Percentiles rank a stretch among this genome's conserved stretches.
Evolutionary conservation across 331 rosid species (phyloP).

Genomic region (Stylosanthes scabra): DNA sequence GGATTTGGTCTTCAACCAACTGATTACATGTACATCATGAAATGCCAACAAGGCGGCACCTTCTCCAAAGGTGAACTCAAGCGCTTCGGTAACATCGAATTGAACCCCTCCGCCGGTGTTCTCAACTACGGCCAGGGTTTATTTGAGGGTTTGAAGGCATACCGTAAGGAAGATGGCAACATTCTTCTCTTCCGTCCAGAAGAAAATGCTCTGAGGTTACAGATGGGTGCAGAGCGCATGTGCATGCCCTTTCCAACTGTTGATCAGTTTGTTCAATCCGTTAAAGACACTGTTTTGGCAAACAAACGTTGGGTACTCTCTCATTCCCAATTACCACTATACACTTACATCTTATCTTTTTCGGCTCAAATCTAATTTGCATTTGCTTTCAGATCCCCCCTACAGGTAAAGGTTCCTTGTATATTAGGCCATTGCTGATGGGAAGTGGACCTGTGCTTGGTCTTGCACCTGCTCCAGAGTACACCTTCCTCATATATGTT

Average conservation of each 20-base stretch:
- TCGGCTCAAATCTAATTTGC: constrained; percentile 1
- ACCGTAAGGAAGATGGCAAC: constrained; percentile 73
- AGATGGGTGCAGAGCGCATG: constrained; percentile 91
- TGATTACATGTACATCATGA: constrained; percentile 89
- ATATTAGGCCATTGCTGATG: constrained; percentile 94
- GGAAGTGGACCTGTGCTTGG: constrained; percentile 99
- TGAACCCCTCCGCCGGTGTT: constrained; percentile 91
- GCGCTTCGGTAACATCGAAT: constrained; percentile 91
- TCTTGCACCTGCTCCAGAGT: constrained; percentile 98
- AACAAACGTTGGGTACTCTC: constrained; percentile 87
- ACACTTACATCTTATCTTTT: too few species aligned
- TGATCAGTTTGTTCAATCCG: constrained; percentile 90
- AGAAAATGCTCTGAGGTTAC: constrained; percentile 89
- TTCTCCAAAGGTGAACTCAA: constrained; percentile 81
- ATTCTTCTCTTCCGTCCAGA: constrained; percentile 91
- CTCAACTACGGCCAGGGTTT: constrained; percentile 97
- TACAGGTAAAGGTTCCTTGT: constrained; percentile 88
- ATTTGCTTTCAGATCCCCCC: constrained; percentile 83
- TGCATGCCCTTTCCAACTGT: constrained; percentile 94
- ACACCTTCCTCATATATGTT: constrained; percentile 93
- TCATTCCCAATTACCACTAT: not conserved
- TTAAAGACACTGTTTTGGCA: constrained; percentile 85
- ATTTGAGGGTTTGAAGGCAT: constrained; percentile 98
- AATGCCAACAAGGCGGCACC: constrained; percentile 66
- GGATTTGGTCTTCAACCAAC: constrained; percentile 82